Conservation (phyloP, 768 basidiomycete species). For the Agrocybe praecox region DNA sequence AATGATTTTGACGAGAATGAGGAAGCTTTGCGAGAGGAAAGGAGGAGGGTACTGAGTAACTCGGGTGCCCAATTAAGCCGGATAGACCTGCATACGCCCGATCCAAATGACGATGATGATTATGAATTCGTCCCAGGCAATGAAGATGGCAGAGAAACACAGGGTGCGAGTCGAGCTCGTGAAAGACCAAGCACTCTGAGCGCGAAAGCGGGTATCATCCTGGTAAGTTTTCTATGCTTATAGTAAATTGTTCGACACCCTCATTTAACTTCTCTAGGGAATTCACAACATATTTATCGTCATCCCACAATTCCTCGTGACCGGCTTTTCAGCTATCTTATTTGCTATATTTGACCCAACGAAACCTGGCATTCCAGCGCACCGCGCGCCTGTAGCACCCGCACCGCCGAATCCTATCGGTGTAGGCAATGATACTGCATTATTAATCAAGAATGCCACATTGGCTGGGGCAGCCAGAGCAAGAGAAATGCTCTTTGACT, state of each 20-base stretch:
- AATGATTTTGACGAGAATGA: slow-evolving; percentile 28
- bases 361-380: slow-evolving; percentile 43
- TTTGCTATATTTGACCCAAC: slow-evolving; percentile 84
- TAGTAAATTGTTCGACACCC: background rate
- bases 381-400: slow-evolving; percentile 26
- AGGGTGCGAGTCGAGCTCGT: slow-evolving; percentile 7
- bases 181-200: slow-evolving; percentile 45
- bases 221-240: slow-evolving; percentile 48
- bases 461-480: slow-evolving; percentile 13
- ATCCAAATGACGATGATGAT: slow-evolving; percentile 15
- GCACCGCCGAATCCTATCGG: slow-evolving; percentile 14
- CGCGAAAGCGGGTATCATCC: slow-evolving; percentile 85
- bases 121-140: slow-evolving; percentile 28
- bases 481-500: background rate
- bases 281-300: slow-evolving; percentile 96
- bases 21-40: slow-evolving; percentile 18
- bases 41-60: slow-evolving; percentile 39
- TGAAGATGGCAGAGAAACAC: background rate
- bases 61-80: slow-evolving; percentile 51
- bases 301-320: slow-evolving; percentile 92
- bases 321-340: slow-evolving; percentile 80
- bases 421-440: slow-evolving; percentile 19
- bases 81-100: slow-evolving; percentile 34
- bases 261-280: slow-evolving; percentile 50
- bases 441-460: slow-evolving; percentile 10